Conservation (phyloP, 2,329 filamentous ascomycete genomes). For the Fusarium lyarnte region DNA sequence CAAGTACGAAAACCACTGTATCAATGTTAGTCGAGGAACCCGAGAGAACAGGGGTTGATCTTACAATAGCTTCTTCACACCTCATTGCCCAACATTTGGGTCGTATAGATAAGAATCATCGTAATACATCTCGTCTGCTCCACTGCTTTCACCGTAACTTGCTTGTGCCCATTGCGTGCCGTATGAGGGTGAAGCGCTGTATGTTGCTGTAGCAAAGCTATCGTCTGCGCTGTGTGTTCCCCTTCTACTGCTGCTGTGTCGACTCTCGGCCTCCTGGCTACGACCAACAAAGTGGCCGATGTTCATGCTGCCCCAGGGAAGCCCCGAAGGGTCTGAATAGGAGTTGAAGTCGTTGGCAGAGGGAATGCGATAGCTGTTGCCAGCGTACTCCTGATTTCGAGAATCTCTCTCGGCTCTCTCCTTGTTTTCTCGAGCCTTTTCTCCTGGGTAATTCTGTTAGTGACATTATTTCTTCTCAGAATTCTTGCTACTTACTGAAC, state of each 20-base stretch:
- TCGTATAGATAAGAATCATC: conserved; percentile 48
- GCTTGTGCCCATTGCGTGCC: conserved; percentile 40
- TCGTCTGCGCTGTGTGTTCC: conserved; percentile 52
- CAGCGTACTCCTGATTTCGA: conserved; percentile 71
- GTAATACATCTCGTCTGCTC: conserved; percentile 47
- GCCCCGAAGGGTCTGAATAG: conserved; percentile 66
- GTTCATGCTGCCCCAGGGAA: conserved; percentile 77
- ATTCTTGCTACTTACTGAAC: conserved; percentile 66
- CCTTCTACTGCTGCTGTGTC: conserved; percentile 54
- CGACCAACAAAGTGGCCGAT: conserved; percentile 63
- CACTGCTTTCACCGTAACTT: conserved; percentile 48
- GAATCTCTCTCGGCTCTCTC: conserved; percentile 71
- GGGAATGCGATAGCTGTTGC: conserved; percentile 70
- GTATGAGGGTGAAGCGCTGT: conserved; percentile 40
- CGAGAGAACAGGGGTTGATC: not conserved
- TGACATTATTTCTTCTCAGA: no score
- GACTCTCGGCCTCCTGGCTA: conserved; percentile 61
- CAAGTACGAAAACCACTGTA: conserved; percentile 5
- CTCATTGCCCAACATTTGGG: conserved; percentile 29
- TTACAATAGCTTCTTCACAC: conserved; percentile 16
- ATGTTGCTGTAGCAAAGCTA: conserved; percentile 43
- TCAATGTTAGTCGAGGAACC: not conserved
- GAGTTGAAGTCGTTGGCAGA: conserved; percentile 63
- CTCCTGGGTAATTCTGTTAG: conserved; percentile 59
- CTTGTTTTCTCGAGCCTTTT: conserved; percentile 74